Base-by-base conservation (phyloP, 768 basidiomycete species). In the Naganishia kalamii region DNA sequence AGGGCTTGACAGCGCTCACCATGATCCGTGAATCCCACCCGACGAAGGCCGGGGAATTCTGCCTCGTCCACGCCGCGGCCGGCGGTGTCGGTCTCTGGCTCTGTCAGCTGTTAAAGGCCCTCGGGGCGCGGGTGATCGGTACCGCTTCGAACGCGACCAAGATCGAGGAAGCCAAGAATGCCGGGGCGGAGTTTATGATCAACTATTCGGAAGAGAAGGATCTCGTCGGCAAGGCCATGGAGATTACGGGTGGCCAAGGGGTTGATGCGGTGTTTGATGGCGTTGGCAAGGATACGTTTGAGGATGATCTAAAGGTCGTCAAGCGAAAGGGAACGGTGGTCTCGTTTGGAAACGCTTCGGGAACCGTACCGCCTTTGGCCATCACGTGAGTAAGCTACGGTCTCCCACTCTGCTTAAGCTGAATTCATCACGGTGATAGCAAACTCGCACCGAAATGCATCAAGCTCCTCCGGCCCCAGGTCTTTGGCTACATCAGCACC, bases 261-360 rank as follows among this genome's bases (percentile, higher is more conserved):
- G 78, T 92, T 4, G 84, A 94, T 68, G 93, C 85, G 17, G 84
- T 91, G 25, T 94, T 88, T 72, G 94, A 99, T 72, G 94, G 94
- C 30, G 91, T 99, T n/a, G 94, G 94, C 1, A 93, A 89, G 80
- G 89, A 91, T 75, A 97, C 92, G 84, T 93, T 88, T 74, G 88
- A 90, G 67, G 82, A 83, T 66, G 82, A 93, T 80, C 89, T 94
- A 79, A 84, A 86, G 76, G 81, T 92, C 77, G 81, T 89, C 70
- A 84, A 85, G 70, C 82, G 90, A 43, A 96, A 94, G 75, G 93
- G 90, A 1, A 94, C 92, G 0, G 83, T 96, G 37, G 89, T 96
- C 15, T 87, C 86, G 7, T 84, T 92, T 60, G 96, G 96, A 0
- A 98, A 97, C 71, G 90, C 94, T 0, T 94, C 91, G 7, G 92